Evolutionary conservation across 495 filamentous ascomycete species (phyloP).

Genomic region (Aspergillus ellipticus): DNA sequence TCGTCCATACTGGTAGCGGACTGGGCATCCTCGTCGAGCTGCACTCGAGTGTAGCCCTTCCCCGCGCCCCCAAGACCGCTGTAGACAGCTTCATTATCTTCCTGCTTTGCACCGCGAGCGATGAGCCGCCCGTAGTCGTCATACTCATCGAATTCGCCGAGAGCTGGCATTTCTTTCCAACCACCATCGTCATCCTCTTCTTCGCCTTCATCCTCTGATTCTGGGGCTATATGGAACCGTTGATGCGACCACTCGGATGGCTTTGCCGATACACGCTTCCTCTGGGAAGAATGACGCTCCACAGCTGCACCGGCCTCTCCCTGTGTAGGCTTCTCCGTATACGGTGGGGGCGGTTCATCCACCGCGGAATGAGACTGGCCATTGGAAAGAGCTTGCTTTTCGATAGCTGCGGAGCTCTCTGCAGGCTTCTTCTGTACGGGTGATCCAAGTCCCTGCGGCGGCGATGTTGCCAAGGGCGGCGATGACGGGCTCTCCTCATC

Average conservation of each 20-base stretch:
- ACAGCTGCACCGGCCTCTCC: conserved; percentile 2
- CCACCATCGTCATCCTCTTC: conserved; percentile 52
- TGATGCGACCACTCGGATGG: conserved; percentile 93
- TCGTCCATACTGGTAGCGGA: conserved; percentile 96
- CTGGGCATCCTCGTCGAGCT: conserved; percentile 89
- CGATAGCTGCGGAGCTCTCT: background rate
- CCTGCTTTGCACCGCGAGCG: conserved; percentile 69
- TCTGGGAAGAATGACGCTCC: conserved; percentile 15
- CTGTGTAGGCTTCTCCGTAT: conserved; percentile 17
- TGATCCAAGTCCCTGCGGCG: background rate
- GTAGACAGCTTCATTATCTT: conserved; percentile 69
- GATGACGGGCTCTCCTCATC: background rate
- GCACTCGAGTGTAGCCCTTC: conserved; percentile 89
- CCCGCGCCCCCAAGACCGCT: conserved; percentile 77
- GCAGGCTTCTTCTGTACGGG: background rate
- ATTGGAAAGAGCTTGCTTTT: conserved; percentile 2
- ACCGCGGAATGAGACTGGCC: background rate
- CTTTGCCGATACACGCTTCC: conserved; percentile 20
- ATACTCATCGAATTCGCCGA: conserved; percentile 88
- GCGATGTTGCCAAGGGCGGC: background rate
- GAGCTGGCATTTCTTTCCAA: conserved; percentile 94
- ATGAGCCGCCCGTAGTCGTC: conserved; percentile 88
- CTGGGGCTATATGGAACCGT: conserved; percentile 57
- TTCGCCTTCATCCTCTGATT: conserved; percentile 38
- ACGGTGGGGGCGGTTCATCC: conserved; percentile 17